These are phyloP conservation scores for Bipolaris bicolor DNA, from an alignment of 2,329 filamentous ascomycete species.

Conservation along the genomic window DNA sequence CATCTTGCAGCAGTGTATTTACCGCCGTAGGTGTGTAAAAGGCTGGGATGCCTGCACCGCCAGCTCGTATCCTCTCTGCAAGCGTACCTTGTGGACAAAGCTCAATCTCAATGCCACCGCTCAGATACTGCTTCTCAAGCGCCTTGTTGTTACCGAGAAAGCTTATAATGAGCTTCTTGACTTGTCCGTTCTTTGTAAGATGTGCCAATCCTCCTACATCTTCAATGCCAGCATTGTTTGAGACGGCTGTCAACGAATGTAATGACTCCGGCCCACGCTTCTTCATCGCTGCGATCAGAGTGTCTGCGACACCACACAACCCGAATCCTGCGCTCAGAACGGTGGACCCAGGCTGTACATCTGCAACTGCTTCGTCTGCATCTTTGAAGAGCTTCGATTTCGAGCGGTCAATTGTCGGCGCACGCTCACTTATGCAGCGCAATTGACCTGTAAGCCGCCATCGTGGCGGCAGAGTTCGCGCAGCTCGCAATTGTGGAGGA, in stretches of 20 bases:
- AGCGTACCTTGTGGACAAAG: constrained; percentile 78
- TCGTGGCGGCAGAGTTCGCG: constrained; percentile 24
- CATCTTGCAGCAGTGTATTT: constrained; percentile 69
- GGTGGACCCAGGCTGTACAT: constrained; percentile 46
- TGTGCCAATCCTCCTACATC: constrained; percentile 69
- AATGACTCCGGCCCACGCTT: constrained; percentile 39
- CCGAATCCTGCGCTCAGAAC: constrained; percentile 50
- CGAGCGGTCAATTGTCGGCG: constrained; percentile 43
- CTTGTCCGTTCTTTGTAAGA: constrained; percentile 71
- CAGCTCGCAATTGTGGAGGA: constrained; percentile 35
- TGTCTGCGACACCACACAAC: constrained; percentile 49
- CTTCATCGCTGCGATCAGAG: constrained; percentile 46
- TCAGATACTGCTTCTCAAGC: constrained; percentile 75
- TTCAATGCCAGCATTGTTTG: constrained; percentile 79
- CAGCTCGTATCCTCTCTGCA: constrained; percentile 73
- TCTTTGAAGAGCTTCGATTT: constrained; percentile 47
- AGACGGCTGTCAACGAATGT: constrained; percentile 70
- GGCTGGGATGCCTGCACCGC: constrained; percentile 77
- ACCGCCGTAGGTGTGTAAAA: constrained; percentile 78
- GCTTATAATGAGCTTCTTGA: constrained; percentile 75
- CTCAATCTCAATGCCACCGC: constrained; percentile 74
- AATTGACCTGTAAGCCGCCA: constrained; percentile 33
- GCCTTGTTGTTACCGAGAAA: constrained; percentile 80
- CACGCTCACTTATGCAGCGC: constrained; percentile 33
- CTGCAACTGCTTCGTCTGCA: constrained; percentile 47